Base-by-base conservation (phyloP, 805 yeast genomes). In the Yamadazyma laniorum region DNA sequence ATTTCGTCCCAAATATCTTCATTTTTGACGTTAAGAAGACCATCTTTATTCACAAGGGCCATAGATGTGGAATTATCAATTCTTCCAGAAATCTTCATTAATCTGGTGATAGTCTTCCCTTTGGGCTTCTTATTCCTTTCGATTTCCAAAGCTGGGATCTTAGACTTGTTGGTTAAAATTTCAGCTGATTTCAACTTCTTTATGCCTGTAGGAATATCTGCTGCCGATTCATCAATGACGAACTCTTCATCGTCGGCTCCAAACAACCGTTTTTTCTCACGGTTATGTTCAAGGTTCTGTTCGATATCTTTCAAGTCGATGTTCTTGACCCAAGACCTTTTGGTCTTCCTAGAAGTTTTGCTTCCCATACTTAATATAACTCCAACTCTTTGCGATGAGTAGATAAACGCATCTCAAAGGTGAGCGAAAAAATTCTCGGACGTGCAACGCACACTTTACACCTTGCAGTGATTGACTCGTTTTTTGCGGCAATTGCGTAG, bases 321-420 rank as follows among this genome's bases (percentile, higher is more conserved):
- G 61, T 93, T 87, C 63, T 88, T 88, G 58, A 95, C 79, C 95
- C 97, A 87, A 4, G 95, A 80, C 58, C 76, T 82, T 73, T 86
- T 91, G 30, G 96, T 95, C 68, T 93, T 93, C 55, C 98, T 75
- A 6, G 96, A 88, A 4, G 84, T 55, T 29, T 40, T 40, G 18
- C 42, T 25, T 31, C 40, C 47, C 47, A 46, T 46, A 2, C 6
- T 39, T 17, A 14, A 30, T 6, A 29, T 26, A n/a, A n/a, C n/a
- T n/a, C n/a, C n/a, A n/a, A n/a, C n/a, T n/a, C n/a, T n/a, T n/a
- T n/a, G n/a, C n/a, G n/a, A n/a, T n/a, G n/a, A n/a, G n/a, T n/a
- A n/a, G n/a, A n/a, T 6, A 7, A 17, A 15, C 19, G 7, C 32
- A 29, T 29, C 32, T 11, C 21, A 26, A n/a, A 15, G 11, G 15